Base-by-base conservation (phyloP, 768 basidiomycete genomes). In the Rhodotorula babjevae region DNA sequence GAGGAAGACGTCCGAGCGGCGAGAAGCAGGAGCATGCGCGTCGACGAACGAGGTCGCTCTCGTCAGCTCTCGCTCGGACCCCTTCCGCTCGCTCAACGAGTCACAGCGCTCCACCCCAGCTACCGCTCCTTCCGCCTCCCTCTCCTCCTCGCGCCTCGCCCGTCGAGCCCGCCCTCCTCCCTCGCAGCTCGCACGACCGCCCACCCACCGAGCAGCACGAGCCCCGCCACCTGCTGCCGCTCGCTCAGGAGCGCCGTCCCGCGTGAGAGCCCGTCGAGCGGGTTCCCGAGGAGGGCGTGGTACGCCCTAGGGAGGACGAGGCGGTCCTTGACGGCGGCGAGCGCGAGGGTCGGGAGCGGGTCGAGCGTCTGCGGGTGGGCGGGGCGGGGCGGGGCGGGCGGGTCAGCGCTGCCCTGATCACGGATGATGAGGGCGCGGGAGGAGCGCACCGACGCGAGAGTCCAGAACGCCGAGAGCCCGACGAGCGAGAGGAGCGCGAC, bases 301-400 rank as follows among this genome's bases (percentile, higher is more conserved):
- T 16, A 58, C 42, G 57, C 14, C 55, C 40, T 27, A 8, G 67
- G 67, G 3, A 63, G 42, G 53, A 49, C 7, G 42, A 60, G 16
- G 18, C 33, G 23, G 67, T 63, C 67, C 67, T 68, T 68, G 52
- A 55, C 21, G 10, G 36, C 60, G 40, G 62, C 67, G 61, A 56
- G 19, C 47, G 44, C 18, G 46, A 63, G 42, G 53, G 42, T 19
- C 25, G 61, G 21, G 27, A 57, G 53, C 10, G 55, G 44, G 18
- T 9, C 14, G 33, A 31, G 23, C 36, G 52, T 27, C 61, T 62
- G 61, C 27, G 36, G 36, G 36, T 5, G n/a, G n/a, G n/a, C n/a
- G n/a, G n/a, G n/a, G n/a, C 29, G 1, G 23, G 4, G 8, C 21
- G 19, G 50, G 2, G 50, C 23, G 25, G 50, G 21, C 2, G 25